A percentile compares a stretch with the other conserved stretches of the same genome.
Evolutionary conservation across 495 filamentous ascomycete species (phyloP).

Genomic region (Penicillium chermesinum): DNA sequence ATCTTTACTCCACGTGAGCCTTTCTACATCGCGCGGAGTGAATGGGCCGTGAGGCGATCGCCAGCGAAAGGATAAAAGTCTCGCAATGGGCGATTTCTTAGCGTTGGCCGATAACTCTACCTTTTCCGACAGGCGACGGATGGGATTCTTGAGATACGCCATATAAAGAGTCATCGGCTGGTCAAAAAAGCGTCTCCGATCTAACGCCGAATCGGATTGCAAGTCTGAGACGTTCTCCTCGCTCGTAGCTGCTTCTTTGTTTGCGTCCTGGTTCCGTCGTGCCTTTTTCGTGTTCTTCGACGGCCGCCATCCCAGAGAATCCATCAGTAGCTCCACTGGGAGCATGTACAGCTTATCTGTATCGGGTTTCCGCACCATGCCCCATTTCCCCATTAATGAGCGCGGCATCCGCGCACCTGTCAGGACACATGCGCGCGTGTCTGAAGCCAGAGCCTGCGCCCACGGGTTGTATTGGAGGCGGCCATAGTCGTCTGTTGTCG

Average conservation of each 20-base stretch:
- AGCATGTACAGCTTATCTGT: slow-evolving; percentile 53
- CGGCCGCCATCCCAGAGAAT: slow-evolving; percentile 11
- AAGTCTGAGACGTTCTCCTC: neutral
- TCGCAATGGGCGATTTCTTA: slow-evolving; percentile 16
- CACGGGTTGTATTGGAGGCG: slow-evolving; percentile 38
- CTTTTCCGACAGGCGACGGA: slow-evolving; percentile 14
- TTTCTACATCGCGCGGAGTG: slow-evolving; percentile 17
- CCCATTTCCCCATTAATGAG: slow-evolving; percentile 60
- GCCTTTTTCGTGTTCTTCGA: neutral
- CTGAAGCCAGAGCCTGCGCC: slow-evolving; percentile 57
- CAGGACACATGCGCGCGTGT: slow-evolving; percentile 55
- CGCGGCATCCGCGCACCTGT: slow-evolving; percentile 54
- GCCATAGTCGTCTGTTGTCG: slow-evolving; percentile 40
- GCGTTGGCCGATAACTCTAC: slow-evolving; percentile 1
- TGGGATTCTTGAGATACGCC: slow-evolving; percentile 22
- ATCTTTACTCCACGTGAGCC: slow-evolving; percentile 58
- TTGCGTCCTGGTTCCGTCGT: neutral
- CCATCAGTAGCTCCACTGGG: slow-evolving; percentile 45
- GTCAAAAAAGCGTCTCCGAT: slow-evolving; percentile 2
- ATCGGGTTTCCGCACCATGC: slow-evolving; percentile 51
- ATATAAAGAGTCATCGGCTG: slow-evolving; percentile 27
- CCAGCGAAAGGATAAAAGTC: slow-evolving; percentile 34
- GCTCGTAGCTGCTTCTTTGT: neutral
- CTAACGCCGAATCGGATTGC: neutral
- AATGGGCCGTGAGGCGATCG: slow-evolving; percentile 30